Percentiles rank a stretch among this genome's conserved stretches.
phyloP scores from a whole-genome alignment of 306 rosid species.

The Fragaria vesca region DNA sequence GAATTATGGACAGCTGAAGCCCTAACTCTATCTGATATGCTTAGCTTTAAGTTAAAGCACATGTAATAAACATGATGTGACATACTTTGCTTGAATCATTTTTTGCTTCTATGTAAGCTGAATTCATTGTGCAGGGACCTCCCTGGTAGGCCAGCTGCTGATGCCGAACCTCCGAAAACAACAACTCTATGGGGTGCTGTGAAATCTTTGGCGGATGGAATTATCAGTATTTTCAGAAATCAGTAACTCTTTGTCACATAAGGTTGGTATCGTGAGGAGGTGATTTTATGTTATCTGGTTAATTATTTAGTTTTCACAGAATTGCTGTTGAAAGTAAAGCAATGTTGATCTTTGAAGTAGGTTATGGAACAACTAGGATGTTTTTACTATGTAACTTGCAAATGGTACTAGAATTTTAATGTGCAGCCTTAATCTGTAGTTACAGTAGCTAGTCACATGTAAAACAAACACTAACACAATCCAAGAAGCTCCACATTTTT shows the following conservation, averaged over 20 bases:
- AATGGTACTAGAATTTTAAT: background rate
- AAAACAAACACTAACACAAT: background rate
- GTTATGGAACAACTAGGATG: background rate
- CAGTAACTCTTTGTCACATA: slow-evolving; percentile 21
- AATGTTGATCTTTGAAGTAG: background rate
- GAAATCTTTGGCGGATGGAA: slow-evolving; percentile 61
- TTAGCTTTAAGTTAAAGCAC: slow-evolving; percentile 1
- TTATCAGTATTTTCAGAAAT: slow-evolving; percentile 55
- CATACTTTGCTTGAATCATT: background rate
- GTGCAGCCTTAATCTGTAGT: background rate
- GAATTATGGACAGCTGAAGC: background rate
- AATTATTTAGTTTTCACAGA: background rate
- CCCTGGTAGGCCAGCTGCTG: slow-evolving; percentile 25
- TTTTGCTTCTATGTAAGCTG: slow-evolving; percentile 7
- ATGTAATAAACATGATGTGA: background rate
- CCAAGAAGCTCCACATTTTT: background rate
- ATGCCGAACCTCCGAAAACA: slow-evolving; percentile 29
- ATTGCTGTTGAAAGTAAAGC: background rate
- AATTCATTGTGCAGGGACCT: slow-evolving; percentile 35
- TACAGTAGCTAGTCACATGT: background rate
- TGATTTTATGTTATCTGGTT: background rate
- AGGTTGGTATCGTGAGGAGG: background rate
- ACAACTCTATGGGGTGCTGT: slow-evolving; percentile 65
- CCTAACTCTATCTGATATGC: background rate
- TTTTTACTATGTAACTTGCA: slow-evolving; percentile 19